Evolutionary conservation across 1,284 basidiomycete genomes (phyloP).

Genomic region (Flammula alnicola): DNA sequence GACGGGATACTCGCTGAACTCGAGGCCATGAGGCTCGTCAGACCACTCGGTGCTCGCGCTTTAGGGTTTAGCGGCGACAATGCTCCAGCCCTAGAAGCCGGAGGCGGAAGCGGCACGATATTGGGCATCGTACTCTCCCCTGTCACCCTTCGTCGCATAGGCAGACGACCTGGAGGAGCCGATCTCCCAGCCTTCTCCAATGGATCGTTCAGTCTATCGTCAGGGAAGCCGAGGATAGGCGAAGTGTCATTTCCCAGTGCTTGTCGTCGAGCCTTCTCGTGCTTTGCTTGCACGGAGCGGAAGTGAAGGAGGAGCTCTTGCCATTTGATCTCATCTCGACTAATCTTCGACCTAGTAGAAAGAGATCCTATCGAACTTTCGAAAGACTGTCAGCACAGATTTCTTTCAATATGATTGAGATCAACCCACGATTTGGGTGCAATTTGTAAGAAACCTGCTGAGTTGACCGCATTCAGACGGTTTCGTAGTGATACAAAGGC

Average conservation of each 20-base stretch:
- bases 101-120: slow-evolving; percentile 32
- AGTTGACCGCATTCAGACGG: slow-evolving; percentile 92
- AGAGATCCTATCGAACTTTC: slow-evolving; percentile 36
- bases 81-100: slow-evolving; percentile 41
- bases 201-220: slow-evolving; percentile 41
- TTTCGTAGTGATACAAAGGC: slow-evolving; percentile 96
- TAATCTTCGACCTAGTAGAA: slow-evolving; percentile 73
- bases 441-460: slow-evolving; percentile 90
- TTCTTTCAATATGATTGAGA: slow-evolving; percentile 16
- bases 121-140: slow-evolving; percentile 43
- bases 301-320: slow-evolving; percentile 88
- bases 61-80: slow-evolving; percentile 78
- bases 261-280: slow-evolving; percentile 84
- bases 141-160: slow-evolving; percentile 61
- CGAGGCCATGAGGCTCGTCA: slow-evolving; percentile 30
- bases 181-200: slow-evolving; percentile 27
- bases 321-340: slow-evolving; percentile 92
- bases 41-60: slow-evolving; percentile 54
- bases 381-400: slow-evolving; percentile 6
- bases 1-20: slow-evolving; percentile 20
- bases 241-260: slow-evolving; percentile 58
- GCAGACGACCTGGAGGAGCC: slow-evolving; percentile 41
- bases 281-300: slow-evolving; percentile 80
- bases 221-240: slow-evolving; percentile 47
- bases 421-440: slow-evolving; percentile 72